These are phyloP conservation scores for Eutypella sp. DNA, from an alignment of 2,329 filamentous ascomycete genomes.

Conservation along the genomic window DNA sequence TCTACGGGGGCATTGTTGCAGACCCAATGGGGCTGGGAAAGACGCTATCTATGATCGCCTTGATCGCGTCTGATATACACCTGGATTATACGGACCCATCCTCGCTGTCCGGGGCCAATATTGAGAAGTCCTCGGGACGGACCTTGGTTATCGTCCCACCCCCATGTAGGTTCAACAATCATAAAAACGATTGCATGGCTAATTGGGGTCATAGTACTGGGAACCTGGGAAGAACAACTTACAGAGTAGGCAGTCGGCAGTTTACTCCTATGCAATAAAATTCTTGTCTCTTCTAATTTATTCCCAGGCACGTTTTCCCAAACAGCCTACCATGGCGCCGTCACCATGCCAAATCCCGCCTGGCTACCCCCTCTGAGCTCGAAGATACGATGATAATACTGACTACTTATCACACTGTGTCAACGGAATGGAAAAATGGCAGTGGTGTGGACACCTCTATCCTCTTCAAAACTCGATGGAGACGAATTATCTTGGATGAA, in stretches of 20 bases:
- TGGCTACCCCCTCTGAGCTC: slow-evolving; percentile 12
- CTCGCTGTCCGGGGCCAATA: not conserved
- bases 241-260: slow-evolving; percentile 3
- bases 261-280: not conserved
- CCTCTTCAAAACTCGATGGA: slow-evolving; percentile 33
- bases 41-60: slow-evolving; percentile 19
- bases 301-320: not conserved
- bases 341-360: slow-evolving; percentile 26
- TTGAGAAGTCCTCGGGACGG: not conserved
- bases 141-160: slow-evolving; percentile 18
- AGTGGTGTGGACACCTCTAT: slow-evolving; percentile 4
- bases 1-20: slow-evolving; percentile 21
- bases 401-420: slow-evolving; percentile 38
- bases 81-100: not conserved
- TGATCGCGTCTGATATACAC: slow-evolving; percentile 18
- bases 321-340: not conserved
- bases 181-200: not conserved
- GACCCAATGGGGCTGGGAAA: slow-evolving; percentile 27
- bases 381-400: slow-evolving; percentile 24
- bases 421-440: slow-evolving; percentile 28
- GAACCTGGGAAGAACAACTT: slow-evolving; percentile 17
- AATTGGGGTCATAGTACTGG: slow-evolving; percentile 6
- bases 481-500: slow-evolving; percentile 35
- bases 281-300: not conserved
- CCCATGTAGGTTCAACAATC: slow-evolving; percentile 2